These are phyloP conservation scores for Saccharomyces eubayanus DNA, from an alignment of 805 yeast species.

Conservation along the genomic window DNA sequence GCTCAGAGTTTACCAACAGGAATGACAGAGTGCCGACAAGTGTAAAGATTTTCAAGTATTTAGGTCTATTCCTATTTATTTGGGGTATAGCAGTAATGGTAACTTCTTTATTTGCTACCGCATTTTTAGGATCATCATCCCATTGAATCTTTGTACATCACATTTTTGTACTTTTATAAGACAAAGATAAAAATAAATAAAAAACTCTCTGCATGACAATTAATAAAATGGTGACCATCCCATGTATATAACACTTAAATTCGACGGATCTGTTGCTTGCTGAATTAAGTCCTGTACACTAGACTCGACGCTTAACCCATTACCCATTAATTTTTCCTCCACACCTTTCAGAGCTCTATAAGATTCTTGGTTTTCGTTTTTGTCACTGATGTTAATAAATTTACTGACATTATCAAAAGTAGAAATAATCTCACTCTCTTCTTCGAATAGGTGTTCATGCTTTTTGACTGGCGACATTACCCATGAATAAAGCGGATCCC, in stretches of 20 bases:
- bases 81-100: conserved; percentile 49
- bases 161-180: not conserved
- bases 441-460: conserved; percentile 32
- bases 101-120: conserved; percentile 39
- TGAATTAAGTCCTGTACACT: conserved; percentile 70
- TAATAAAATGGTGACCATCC: conserved; percentile 81
- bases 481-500: conserved; percentile 95
- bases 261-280: conserved; percentile 60
- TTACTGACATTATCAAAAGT: conserved; percentile 1
- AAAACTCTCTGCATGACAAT: not conserved
- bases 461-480: conserved; percentile 66
- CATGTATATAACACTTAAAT: conserved; percentile 64
- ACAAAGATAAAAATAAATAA: not conserved
- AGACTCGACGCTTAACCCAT: conserved; percentile 73
- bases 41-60: conserved; percentile 29
- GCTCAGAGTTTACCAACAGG: conserved; percentile 12
- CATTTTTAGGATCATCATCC: conserved; percentile 20
- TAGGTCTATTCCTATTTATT: conserved; percentile 33
- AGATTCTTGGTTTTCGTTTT: conserved; percentile 58
- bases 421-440: conserved; percentile 11
- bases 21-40: conserved; percentile 17
- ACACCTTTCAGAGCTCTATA: conserved; percentile 70
- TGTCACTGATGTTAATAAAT: conserved; percentile 2
- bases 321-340: conserved; percentile 54
- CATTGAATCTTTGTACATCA: not conserved